Percentiles rank a stretch among this genome's conserved stretches.
Evolutionary conservation across 1,284 basidiomycete genomes (phyloP).

Genomic region (Anthracocystis setariae): DNA sequence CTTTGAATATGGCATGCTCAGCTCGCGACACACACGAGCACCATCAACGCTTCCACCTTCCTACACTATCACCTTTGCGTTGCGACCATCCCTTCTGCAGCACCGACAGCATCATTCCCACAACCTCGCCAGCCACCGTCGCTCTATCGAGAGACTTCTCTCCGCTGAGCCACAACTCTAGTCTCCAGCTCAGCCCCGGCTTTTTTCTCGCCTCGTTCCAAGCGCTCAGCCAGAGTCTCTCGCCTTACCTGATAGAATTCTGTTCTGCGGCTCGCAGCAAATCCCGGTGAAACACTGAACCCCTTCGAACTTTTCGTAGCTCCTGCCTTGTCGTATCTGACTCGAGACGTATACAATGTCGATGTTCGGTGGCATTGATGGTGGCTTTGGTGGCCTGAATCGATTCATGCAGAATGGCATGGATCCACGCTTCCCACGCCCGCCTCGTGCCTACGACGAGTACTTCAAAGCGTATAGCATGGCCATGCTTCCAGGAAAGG

Average conservation of each 20-base stretch:
- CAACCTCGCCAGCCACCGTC: slow-evolving; percentile 6
- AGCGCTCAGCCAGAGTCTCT: too few relatives aligned
- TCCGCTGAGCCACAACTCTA: too few relatives aligned
- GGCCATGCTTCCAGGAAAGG: slow-evolving; percentile 82
- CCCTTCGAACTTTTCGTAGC: neutral
- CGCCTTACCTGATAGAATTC: too few relatives aligned
- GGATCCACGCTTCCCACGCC: slow-evolving; percentile 54
- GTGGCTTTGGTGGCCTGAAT: slow-evolving; percentile 33
- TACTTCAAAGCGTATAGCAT: slow-evolving; percentile 77
- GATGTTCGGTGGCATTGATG: slow-evolving; percentile 41
- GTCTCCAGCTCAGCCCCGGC: too few relatives aligned
- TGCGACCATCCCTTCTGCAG: too few relatives aligned
- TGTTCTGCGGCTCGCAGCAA: too few relatives aligned
- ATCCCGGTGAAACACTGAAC: too few relatives aligned
- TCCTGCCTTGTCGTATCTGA: neutral
- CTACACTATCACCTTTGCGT: too few relatives aligned
- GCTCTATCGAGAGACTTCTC: too few relatives aligned
- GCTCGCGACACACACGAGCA: neutral
- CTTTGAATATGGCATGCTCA: slow-evolving; percentile 10
- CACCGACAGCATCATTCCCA: too few relatives aligned
- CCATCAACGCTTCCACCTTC: too few relatives aligned
- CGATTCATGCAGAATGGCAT: slow-evolving; percentile 53
- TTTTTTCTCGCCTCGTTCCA: too few relatives aligned
- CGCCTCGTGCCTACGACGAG: slow-evolving; percentile 64
- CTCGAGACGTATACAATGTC: slow-evolving; percentile 12